These are phyloP conservation scores for Lactuca sativa DNA, from an alignment of 129 eudicot species.

Conservation along the genomic window DNA sequence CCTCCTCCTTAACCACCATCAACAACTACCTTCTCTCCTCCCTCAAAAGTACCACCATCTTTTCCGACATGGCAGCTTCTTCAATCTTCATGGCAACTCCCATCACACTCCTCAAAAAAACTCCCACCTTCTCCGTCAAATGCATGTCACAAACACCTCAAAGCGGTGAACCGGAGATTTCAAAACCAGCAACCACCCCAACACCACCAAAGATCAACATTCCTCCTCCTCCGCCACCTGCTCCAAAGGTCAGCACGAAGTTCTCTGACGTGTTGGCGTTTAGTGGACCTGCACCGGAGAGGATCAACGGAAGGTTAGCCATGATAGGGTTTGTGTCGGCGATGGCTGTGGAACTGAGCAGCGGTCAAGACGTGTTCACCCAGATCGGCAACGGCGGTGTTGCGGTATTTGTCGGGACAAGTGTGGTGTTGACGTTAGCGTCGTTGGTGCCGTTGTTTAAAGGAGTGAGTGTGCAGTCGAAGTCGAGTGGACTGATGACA, in stretches of 20 bases:
- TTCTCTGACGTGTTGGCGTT: background rate
- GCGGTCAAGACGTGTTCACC: background rate
- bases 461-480: background rate
- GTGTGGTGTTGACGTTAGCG: background rate
- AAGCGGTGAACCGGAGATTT: conserved; percentile 1
- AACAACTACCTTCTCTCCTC: background rate
- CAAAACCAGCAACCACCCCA: background rate
- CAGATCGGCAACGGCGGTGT: background rate
- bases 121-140: background rate
- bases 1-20: background rate
- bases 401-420: background rate
- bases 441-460: background rate
- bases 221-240: conserved; percentile 13
- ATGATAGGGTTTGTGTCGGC: conserved; percentile 77
- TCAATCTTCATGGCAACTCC: conserved; percentile 34
- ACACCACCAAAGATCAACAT: background rate
- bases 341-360: conserved; percentile 48
- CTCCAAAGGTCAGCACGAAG: background rate
- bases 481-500: conserved; percentile 34
- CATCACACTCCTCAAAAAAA: background rate
- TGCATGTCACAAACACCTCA: conserved; percentile 1
- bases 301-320: conserved; percentile 38
- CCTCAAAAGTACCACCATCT: background rate
- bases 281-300: background rate
- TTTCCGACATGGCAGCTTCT: conserved; percentile 32